phyloP scores from a whole-genome alignment of 1,284 basidiomycete genomes.

The Cryptococcus neoformans region DNA sequence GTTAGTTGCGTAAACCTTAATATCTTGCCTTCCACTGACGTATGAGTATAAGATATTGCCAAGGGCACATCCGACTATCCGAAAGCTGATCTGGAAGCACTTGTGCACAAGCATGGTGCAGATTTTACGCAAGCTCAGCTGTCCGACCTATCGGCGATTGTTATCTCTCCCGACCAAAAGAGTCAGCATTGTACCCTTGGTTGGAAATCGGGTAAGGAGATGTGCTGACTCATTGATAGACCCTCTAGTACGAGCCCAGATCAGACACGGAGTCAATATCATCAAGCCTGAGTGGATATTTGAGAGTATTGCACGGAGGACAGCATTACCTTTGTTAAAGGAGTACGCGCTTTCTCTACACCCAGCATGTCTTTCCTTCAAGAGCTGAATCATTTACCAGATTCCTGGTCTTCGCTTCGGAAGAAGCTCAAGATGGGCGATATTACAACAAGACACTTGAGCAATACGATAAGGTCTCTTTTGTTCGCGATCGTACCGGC shows the following conservation, averaged over 20 bases:
- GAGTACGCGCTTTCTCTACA: slow-evolving; percentile 54
- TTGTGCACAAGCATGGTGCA: slow-evolving; percentile 73
- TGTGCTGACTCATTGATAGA: slow-evolving; percentile 16
- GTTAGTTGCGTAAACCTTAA: slow-evolving; percentile 53
- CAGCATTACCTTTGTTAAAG: slow-evolving; percentile 61
- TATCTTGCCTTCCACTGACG: neutral
- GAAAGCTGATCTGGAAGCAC: slow-evolving; percentile 42
- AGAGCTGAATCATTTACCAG: slow-evolving; percentile 18
- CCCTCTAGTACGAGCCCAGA: slow-evolving; percentile 54
- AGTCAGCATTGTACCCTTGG: slow-evolving; percentile 19
- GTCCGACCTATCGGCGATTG: slow-evolving; percentile 53
- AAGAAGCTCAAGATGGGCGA: slow-evolving; percentile 29
- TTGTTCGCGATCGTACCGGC: slow-evolving; percentile 27
- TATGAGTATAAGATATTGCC: slow-evolving; percentile 55
- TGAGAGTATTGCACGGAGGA: slow-evolving; percentile 64
- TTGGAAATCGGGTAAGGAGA: neutral
- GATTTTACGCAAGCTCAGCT: slow-evolving; percentile 59
- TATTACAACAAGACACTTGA: slow-evolving; percentile 36
- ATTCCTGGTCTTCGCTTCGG: slow-evolving; percentile 42
- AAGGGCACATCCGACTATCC: slow-evolving; percentile 54
- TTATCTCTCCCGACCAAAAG: slow-evolving; percentile 47
- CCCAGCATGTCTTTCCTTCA: neutral
- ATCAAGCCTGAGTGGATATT: slow-evolving; percentile 75
- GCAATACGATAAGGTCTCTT: slow-evolving; percentile 28
- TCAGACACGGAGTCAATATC: slow-evolving; percentile 58